phyloP scores from a whole-genome alignment of 345 rosid genomes.

The Hevea brasiliensis region DNA sequence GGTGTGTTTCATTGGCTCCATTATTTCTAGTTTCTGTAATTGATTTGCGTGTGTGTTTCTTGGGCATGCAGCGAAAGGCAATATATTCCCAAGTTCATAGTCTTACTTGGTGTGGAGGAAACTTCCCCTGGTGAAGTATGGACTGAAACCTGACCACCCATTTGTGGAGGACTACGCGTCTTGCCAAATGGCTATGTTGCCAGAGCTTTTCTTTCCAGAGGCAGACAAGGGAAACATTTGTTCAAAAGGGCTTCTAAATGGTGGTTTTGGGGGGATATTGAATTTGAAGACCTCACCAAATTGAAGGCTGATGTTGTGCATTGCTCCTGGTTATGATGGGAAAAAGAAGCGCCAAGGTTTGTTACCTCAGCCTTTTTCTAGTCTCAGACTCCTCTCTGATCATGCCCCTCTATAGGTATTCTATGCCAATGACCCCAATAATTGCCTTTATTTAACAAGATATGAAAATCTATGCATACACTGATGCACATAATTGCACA shows the following conservation, averaged over 20 bases:
- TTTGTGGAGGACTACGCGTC: conserved; percentile 59
- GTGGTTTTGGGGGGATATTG: conserved; percentile 56
- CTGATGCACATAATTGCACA: no score
- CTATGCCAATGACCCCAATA: no score
- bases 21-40: no score
- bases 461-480: no score
- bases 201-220: conserved; percentile 51
- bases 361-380: conserved; percentile 45
- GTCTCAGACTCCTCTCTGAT: conserved; percentile 39
- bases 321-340: conserved; percentile 56
- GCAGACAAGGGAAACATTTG: conserved; percentile 55
- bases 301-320: conserved; percentile 57
- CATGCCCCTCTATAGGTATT: conserved; percentile 18
- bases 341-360: conserved; percentile 45
- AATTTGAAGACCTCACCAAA: conserved; percentile 46
- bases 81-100: conserved; percentile 56
- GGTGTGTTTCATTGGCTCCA: no score
- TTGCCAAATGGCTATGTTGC: conserved; percentile 62
- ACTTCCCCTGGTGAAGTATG: conserved; percentile 49
- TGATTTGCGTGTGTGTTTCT: no score
- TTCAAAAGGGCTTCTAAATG: conserved; percentile 51
- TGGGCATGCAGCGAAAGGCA: conserved; percentile 35
- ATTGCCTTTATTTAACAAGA: no score
- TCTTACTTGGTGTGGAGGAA: conserved; percentile 54
- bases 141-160: conserved; percentile 57